Evolutionary conservation across 169 alveolate genomes (phyloP), one percentile per base, ranked within the genome.

Genomic region (Plasmodium gonderi): DNA sequence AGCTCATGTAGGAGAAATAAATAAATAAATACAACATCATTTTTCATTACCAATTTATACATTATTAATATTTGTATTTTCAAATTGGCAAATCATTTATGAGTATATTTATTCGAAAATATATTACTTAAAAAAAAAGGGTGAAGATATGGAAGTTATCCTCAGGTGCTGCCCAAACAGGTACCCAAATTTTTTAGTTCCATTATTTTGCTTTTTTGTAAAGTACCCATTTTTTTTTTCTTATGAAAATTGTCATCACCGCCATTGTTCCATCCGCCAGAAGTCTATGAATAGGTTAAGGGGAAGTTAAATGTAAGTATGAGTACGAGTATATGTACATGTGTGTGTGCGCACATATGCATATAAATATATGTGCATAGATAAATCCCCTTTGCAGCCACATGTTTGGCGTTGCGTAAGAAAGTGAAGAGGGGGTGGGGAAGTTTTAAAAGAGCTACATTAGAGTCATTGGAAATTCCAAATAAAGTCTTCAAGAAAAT

Each of bases 81-180:
- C 83, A 85, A 85, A 85, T 85, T 85, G 78, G 79, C 92, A 85
- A 85, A 85, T 85, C 92, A 85, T 85, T 85, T 74, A 72, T 74
- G 78, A 85, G 54, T 23, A 23, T 74, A 74, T 75, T 74, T 60
- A 77, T 85, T 85, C 67, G 78, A 42, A 69, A 72, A 12, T 45
- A 82, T 20, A 20, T 69, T 29, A 20, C n/a, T 82, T 4, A 11
- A 75, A 36, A 72, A 42, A 81, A 81, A 54, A 64, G 23, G 45
- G 29, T n/a, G n/a, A 74, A 65, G 44, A 44, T 23, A 69, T 20
- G 23, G 49, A 31, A 72, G 44, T 85, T 85, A 85, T 11, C 92
- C 92, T 85, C 92, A 85, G 14, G 92, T 74, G 51, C 87, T 85
- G 1, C 92, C 92, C 64, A 85, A 74, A 49, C 92, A 85, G 54